Conservation (phyloP, 345 rosid species). For the Pugionium cornutum region DNA sequence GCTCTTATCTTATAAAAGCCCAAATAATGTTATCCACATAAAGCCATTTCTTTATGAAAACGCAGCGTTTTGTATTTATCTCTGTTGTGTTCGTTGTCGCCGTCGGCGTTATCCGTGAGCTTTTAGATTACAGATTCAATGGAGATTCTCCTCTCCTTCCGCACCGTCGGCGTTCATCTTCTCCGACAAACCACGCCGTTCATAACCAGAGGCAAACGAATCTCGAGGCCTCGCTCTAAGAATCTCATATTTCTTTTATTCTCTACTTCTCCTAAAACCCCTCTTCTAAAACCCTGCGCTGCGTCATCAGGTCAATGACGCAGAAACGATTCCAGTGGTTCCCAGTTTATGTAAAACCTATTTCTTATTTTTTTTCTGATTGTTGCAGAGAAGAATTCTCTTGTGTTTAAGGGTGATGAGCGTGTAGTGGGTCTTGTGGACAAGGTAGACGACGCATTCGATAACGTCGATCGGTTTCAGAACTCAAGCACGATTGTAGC, state of each 20-base stretch:
- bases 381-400: conserved; percentile 44
- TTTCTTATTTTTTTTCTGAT: neutral
- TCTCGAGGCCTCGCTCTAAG: conserved; percentile 31
- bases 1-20: neutral
- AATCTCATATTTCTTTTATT: conserved; percentile 31
- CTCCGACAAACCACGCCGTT: conserved; percentile 22
- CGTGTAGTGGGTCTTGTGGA: conserved; percentile 44
- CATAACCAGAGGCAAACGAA: conserved; percentile 15
- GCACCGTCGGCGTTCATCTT: conserved; percentile 30
- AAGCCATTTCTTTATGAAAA: neutral
- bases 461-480: conserved; percentile 32
- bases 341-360: neutral
- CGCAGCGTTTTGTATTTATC: neutral
- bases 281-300: conserved; percentile 46
- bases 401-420: conserved; percentile 57
- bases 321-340: neutral
- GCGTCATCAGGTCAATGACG: conserved; percentile 44
- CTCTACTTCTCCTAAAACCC: conserved; percentile 43
- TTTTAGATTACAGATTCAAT: conserved; percentile 14
- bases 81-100: neutral
- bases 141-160: conserved; percentile 34
- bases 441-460: conserved; percentile 28
- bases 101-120: conserved; percentile 29
- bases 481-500: conserved; percentile 67
- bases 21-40: neutral